A percentile compares a stretch with the other conserved stretches of the same genome.
Evolutionary conservation across 805 yeast genomes (phyloP).

Genomic region (Pichia cephalocereana): DNA sequence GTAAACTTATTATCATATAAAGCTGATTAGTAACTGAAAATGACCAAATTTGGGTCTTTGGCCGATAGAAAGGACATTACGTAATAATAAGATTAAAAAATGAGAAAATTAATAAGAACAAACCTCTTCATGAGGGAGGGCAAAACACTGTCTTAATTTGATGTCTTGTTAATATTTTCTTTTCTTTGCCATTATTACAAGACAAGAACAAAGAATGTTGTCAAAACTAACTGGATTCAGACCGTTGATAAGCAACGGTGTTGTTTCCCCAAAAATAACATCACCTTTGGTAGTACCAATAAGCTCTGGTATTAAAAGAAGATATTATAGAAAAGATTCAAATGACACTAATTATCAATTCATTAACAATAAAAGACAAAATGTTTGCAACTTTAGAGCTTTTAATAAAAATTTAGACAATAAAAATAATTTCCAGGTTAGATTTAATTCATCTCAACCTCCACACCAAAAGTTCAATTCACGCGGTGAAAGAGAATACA

Average conservation of each 20-base stretch:
- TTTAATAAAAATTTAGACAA: background rate
- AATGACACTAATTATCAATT: background rate
- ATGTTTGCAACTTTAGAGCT: background rate
- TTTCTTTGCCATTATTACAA: too few relatives aligned
- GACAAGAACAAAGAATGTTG: background rate
- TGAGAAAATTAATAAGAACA: too few relatives aligned
- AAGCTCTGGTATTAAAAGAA: background rate
- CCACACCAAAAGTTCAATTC: constrained; percentile 13
- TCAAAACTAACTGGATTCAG: background rate
- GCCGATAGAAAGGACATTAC: too few relatives aligned
- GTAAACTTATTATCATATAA: too few relatives aligned
- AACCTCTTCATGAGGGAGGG: too few relatives aligned
- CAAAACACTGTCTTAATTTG: too few relatives aligned
- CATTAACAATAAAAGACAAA: background rate
- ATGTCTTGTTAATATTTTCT: too few relatives aligned
- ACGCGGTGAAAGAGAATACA: constrained; percentile 20
- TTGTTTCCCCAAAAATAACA: background rate
- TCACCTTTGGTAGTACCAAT: background rate
- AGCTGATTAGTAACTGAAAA: too few relatives aligned
- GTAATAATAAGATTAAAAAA: too few relatives aligned
- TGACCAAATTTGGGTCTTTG: too few relatives aligned
- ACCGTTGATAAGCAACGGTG: background rate
- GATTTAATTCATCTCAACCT: constrained; percentile 9
- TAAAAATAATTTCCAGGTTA: background rate
- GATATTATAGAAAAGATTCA: background rate